phyloP scores from a whole-genome alignment of 208 protist genomes.

The Leishmania tropica region DNA sequence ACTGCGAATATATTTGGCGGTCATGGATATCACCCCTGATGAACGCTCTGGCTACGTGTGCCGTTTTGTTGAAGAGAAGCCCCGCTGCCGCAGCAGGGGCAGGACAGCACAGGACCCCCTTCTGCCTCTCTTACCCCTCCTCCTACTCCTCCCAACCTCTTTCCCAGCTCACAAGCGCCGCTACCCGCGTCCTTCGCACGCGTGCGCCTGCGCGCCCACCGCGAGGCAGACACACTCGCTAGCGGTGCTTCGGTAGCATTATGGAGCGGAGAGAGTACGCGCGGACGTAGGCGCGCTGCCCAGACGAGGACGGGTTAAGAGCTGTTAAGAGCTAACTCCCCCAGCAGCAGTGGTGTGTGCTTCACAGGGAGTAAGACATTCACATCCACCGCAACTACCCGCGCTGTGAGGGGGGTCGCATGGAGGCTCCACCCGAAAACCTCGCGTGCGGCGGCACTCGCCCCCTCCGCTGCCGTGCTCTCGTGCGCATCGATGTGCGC shows the following conservation, averaged over 20 bases:
- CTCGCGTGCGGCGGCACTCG: no score
- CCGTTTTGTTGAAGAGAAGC: not conserved
- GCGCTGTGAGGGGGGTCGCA: not conserved
- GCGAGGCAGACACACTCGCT: no score
- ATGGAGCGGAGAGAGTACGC: not conserved
- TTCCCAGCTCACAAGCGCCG: not conserved
- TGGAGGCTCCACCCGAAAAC: not conserved
- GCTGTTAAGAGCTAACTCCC: not conserved
- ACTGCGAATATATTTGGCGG: slow-evolving; percentile 65
- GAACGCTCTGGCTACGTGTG: not conserved
- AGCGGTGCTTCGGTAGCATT: no score
- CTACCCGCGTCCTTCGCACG: not conserved
- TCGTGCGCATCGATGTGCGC: not conserved
- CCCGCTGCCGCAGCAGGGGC: not conserved
- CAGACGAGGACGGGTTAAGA: not conserved
- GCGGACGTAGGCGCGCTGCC: not conserved
- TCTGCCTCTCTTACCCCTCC: not conserved
- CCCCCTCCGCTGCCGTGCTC: not conserved
- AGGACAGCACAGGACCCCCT: not conserved
- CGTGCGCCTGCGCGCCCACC: no score
- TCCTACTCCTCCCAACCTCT: not conserved
- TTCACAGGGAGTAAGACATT: not conserved
- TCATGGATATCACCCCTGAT: slow-evolving; percentile 68
- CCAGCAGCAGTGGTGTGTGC: not conserved
- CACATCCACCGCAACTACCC: not conserved